Percentiles rank a stretch among this genome's conserved stretches.
Conservation (phyloP, 2,329 filamentous ascomycete species). For the Akanthomyces dipterigenus region DNA sequence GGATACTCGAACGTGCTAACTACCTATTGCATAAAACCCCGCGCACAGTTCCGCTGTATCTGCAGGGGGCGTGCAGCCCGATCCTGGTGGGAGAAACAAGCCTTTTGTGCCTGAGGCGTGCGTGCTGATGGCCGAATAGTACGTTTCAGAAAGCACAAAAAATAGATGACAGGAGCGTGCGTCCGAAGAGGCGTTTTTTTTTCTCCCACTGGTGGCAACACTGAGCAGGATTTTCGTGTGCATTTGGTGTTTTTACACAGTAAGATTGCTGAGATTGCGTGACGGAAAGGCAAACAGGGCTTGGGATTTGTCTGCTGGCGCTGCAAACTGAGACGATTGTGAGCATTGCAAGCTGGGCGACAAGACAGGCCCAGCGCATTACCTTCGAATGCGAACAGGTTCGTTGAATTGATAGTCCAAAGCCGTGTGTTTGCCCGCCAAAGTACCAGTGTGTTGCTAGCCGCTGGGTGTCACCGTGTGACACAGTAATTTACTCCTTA, state of each 20-base stretch:
- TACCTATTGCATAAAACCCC: neutral
- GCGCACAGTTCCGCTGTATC: neutral
- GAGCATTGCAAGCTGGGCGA: neutral
- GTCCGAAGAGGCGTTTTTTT: neutral
- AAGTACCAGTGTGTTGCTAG: neutral
- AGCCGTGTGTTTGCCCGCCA: too few relatives aligned
- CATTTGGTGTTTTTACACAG: neutral
- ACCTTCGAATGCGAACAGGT: neutral
- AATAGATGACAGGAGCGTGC: neutral
- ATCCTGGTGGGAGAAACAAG: neutral
- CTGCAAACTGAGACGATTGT: neutral
- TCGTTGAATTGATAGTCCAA: neutral
- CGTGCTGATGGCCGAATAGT: neutral
- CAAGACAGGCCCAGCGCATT: neutral
- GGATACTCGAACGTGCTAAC: too few relatives aligned
- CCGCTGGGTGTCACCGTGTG: conserved; percentile 2
- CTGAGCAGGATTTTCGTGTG: neutral
- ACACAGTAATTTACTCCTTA: too few relatives aligned
- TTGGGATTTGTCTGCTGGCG: neutral
- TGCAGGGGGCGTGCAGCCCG: neutral
- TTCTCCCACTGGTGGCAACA: neutral
- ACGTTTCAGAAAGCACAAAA: conserved; percentile 8
- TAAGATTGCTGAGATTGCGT: neutral
- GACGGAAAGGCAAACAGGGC: neutral
- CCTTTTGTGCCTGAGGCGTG: conserved; percentile 4